Evolutionary conservation across 257 asterid genomes (phyloP).

Genomic region (Solanum habrochaites): DNA sequence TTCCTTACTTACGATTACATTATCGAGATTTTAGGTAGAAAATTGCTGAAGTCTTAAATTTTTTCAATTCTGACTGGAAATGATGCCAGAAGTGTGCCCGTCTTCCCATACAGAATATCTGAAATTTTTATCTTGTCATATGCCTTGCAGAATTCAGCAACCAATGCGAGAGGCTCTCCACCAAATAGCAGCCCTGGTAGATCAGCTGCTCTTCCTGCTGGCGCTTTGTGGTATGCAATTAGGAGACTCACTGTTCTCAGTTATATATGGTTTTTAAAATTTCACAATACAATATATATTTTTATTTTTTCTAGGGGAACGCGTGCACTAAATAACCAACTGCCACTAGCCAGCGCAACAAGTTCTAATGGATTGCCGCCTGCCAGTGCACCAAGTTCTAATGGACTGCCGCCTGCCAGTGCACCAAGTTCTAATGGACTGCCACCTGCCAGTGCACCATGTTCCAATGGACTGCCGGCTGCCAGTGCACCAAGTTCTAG

Average conservation of each 20-base stretch:
- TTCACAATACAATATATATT: neutral
- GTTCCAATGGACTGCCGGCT: slow-evolving; percentile 24
- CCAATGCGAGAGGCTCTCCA: slow-evolving; percentile 25
- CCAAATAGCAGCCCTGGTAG: slow-evolving; percentile 88
- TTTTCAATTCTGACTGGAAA: neutral
- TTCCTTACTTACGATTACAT: neutral
- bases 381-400: slow-evolving; percentile 26
- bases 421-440: slow-evolving; percentile 26
- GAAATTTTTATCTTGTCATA: neutral
- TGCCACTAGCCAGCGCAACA: slow-evolving; percentile 24
- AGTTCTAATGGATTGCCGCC: slow-evolving; percentile 24
- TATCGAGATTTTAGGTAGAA: neutral
- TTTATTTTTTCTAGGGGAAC: slow-evolving; percentile 56
- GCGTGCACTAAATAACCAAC: slow-evolving; percentile 47
- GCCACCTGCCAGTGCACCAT: slow-evolving; percentile 22
- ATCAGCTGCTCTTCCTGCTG: slow-evolving; percentile 87
- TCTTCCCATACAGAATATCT: neutral
- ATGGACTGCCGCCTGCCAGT: slow-evolving; percentile 27
- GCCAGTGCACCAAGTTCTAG: slow-evolving; percentile 30
- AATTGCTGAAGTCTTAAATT: neutral
- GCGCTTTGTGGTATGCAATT: slow-evolving; percentile 70
- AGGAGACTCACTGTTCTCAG: slow-evolving; percentile 3
- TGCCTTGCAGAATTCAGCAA: slow-evolving; percentile 21
- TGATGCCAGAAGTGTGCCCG: neutral
- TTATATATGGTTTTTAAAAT: neutral